Base-by-base conservation (phyloP, 306 rosid species). In the Prosopis cineraria region DNA sequence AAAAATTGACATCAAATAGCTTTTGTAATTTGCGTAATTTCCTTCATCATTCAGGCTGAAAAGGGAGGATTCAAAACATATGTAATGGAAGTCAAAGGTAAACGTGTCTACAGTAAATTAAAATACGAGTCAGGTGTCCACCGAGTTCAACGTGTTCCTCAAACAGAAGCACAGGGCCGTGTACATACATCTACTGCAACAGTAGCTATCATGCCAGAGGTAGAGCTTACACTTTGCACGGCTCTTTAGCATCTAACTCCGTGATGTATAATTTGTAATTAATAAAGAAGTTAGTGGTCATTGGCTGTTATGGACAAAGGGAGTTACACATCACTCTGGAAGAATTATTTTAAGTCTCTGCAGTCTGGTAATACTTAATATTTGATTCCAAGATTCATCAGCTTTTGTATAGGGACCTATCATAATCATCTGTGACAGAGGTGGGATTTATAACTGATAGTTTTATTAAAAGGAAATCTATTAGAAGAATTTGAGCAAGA, bases 151-250 rank as follows among this genome's bases (percentile, higher is more conserved):
- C 97, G 99, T 39, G 99, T 95, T 86, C 99, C 99, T 64, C 94
- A 88, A 75, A 95, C 99, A 53, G 99, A 95, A 83, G 64, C 97
- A 43, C 99, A 95, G 82, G 99, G 99, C 29, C 93, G 99, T 13
- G 93, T 95, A 52, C 99, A 95, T 86, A 95, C 99, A 68, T 95
- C 99, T 70, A 95, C 99, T 70, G 99, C 99, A 14, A 95, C 99
- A 24, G 97, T 95, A 75, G 99, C 99, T 58, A 95, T 95, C 83
- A 95, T 95, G 99, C 99, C 99, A 31, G 98, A 93, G 99, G 99
- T 95, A 87, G 81, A 72, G 79, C 10, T 65, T 37, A 0, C 31
- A 20, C 47, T 73, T 31, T 73, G 58, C 56, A 80, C 31, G 55
- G 71, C 70, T 27, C 30, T 63, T 6, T 22, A 36, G 62, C 29